These are phyloP conservation scores for Fusarium sp. DNA, from an alignment of 2,329 filamentous ascomycete species.

Conservation along the genomic window DNA sequence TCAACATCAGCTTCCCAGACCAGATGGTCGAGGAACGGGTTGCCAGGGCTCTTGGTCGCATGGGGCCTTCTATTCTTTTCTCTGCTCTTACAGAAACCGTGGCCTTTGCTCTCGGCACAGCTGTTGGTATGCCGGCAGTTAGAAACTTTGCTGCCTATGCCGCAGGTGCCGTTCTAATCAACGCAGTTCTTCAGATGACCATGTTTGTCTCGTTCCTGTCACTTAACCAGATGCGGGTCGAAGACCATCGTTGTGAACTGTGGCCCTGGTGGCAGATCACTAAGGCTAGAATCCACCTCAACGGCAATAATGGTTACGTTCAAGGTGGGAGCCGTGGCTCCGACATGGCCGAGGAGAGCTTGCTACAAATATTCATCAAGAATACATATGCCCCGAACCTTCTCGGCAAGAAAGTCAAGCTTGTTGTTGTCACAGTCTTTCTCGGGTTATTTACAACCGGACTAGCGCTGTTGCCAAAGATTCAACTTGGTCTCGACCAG, in stretches of 20 bases:
- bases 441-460: constrained; percentile 87
- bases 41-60: constrained; percentile 88
- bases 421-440: constrained; percentile 81
- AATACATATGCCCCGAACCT: constrained; percentile 87
- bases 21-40: constrained; percentile 87
- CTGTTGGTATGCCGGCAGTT: constrained; percentile 97
- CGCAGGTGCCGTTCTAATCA: constrained; percentile 95
- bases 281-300: constrained; percentile 75
- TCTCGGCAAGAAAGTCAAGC: constrained; percentile 82
- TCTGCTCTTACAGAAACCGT: constrained; percentile 95
- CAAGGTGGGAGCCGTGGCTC: constrained; percentile 69
- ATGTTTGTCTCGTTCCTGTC: constrained; percentile 95
- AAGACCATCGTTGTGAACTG: constrained; percentile 89
- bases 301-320: constrained; percentile 64
- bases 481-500: constrained; percentile 91
- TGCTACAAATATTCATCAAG: constrained; percentile 87
- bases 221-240: constrained; percentile 90
- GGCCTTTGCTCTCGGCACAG: constrained; percentile 90
- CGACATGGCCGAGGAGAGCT: constrained; percentile 84
- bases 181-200: constrained; percentile 94
- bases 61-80: constrained; percentile 95
- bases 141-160: constrained; percentile 98
- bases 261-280: constrained; percentile 88
- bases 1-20: constrained; percentile 92
- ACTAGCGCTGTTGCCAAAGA: constrained; percentile 83